A percentile compares a stretch with the other conserved stretches of the same genome.
phyloP scores from a whole-genome alignment of 2,329 filamentous ascomycete species.

The Colletotrichum tanaceti region DNA sequence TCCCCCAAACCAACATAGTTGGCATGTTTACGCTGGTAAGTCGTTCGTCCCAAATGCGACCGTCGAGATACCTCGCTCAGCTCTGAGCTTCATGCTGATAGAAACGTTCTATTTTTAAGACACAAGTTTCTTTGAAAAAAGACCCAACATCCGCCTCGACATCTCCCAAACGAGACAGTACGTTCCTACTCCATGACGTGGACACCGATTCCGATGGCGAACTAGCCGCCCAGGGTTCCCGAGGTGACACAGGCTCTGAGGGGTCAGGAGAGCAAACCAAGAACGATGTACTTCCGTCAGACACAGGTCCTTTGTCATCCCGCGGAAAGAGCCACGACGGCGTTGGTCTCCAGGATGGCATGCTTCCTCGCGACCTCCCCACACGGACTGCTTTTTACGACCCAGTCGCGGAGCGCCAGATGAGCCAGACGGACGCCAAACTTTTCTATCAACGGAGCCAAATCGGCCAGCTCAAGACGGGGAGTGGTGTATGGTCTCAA shows the following conservation, averaged over 20 bases:
- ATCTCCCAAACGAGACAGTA: slow-evolving; percentile 36
- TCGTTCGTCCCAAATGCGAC: neutral
- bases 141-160: slow-evolving; percentile 38
- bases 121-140: slow-evolving; percentile 24
- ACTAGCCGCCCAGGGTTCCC: slow-evolving; percentile 21
- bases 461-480: slow-evolving; percentile 62
- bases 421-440: slow-evolving; percentile 94
- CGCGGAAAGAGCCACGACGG: slow-evolving; percentile 16
- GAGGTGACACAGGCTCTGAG: slow-evolving; percentile 36
- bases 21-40: slow-evolving; percentile 38
- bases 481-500: slow-evolving; percentile 52
- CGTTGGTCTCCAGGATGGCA: slow-evolving; percentile 60
- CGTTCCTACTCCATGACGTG: slow-evolving; percentile 30
- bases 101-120: neutral
- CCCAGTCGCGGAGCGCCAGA: slow-evolving; percentile 90
- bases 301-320: slow-evolving; percentile 5
- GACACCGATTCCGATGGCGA: slow-evolving; percentile 40
- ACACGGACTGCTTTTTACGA: slow-evolving; percentile 90
- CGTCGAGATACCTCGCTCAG: neutral
- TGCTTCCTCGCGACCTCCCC: slow-evolving; percentile 70
- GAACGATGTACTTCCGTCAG: slow-evolving; percentile 10
- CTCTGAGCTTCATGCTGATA: slow-evolving; percentile 14
- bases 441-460: slow-evolving; percentile 94
- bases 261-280: slow-evolving; percentile 22
- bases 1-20: slow-evolving; percentile 8